Conservation (phyloP, 202 grass and related monocot species). For the Elaeis oleifera region DNA sequence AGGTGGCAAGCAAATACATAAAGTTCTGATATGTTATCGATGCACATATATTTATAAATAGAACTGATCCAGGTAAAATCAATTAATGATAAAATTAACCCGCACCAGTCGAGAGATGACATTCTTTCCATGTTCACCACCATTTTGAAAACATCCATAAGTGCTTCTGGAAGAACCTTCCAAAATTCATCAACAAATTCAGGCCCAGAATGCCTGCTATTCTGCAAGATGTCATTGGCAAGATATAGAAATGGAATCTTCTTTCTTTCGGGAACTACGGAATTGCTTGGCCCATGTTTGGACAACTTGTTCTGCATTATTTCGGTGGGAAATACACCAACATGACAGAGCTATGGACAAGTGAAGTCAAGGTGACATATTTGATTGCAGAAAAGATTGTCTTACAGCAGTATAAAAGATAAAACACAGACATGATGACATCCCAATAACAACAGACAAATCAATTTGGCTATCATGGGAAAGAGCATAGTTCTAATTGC, state of each 20-base stretch:
- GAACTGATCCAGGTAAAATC: no score
- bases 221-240: conserved; percentile 96
- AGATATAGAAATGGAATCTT: conserved; percentile 78
- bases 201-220: conserved; percentile 78
- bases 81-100: not conserved
- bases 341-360: conserved; percentile 69
- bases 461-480: no score
- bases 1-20: no score
- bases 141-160: conserved; percentile 70
- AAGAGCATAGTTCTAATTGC: no score
- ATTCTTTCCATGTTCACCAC: conserved; percentile 65
- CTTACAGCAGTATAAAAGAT: no score
- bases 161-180: conserved; percentile 85
- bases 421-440: no score
- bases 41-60: no score
- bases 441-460: no score
- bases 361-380: conserved; percentile 40
- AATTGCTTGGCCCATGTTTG: conserved; percentile 93
- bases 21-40: no score
- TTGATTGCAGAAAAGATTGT: not conserved
- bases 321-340: conserved; percentile 99
- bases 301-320: conserved; percentile 76
- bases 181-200: conserved; percentile 97
- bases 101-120: conserved; percentile 69
- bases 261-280: conserved; percentile 60